Conservation (phyloP, 192 early-diverging fungal species). For the Coemansia sp. region DNA sequence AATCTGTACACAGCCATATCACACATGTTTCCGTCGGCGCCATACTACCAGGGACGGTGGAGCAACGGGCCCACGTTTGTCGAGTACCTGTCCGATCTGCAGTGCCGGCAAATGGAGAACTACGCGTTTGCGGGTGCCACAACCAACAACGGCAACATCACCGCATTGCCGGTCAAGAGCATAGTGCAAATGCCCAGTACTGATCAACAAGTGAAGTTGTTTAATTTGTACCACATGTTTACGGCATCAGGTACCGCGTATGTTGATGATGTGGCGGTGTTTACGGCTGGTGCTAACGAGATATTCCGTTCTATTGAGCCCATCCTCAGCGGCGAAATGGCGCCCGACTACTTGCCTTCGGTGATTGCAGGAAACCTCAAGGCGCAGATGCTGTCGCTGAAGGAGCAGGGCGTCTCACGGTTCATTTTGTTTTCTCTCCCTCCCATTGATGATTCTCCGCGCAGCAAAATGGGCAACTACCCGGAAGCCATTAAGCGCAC, state of each 20-base stretch:
- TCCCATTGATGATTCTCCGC: constrained; percentile 47
- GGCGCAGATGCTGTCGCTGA: constrained; percentile 35
- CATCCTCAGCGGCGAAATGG: constrained; percentile 30
- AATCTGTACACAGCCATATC: constrained; percentile 47
- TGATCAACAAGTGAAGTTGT: constrained; percentile 45
- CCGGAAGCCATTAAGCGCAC: constrained; percentile 28
- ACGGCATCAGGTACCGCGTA: constrained; percentile 41
- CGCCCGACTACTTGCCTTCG: constrained; percentile 34
- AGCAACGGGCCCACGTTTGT: constrained; percentile 51
- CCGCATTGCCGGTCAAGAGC: constrained; percentile 41
- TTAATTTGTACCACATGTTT: constrained; percentile 41
- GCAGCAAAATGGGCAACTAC: constrained; percentile 50
- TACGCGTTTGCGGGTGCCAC: constrained; percentile 48
- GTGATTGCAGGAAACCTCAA: constrained; percentile 42
- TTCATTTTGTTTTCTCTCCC: constrained; percentile 47
- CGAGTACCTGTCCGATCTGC: constrained; percentile 43
- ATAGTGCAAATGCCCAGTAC: constrained; percentile 49
- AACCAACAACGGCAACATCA: constrained; percentile 46
- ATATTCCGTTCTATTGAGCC: constrained; percentile 46
- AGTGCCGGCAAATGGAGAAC: constrained; percentile 48
- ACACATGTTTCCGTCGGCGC: constrained; percentile 42
- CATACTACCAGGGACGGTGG: constrained; percentile 49
- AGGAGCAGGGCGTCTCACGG: constrained; percentile 36
- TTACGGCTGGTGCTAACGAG: constrained; percentile 48
- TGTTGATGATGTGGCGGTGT: constrained; percentile 38